Evolutionary conservation across 805 yeast species (phyloP).

Genomic region (Pichia californica): DNA sequence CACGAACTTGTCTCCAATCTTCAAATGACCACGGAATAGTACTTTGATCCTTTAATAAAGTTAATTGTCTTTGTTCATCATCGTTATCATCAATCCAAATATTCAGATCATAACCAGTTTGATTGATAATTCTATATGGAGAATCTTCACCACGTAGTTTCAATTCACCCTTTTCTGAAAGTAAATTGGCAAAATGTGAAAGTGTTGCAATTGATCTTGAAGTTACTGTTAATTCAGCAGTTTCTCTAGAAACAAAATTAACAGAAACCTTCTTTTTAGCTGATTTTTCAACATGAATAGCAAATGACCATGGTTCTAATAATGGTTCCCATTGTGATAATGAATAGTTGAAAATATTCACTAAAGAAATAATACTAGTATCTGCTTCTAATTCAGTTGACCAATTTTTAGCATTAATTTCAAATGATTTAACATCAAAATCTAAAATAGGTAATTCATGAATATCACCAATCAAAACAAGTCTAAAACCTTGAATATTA

Average conservation of each 20-base stretch:
- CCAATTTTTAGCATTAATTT: conserved; percentile 71
- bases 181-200: conserved; percentile 57
- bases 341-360: conserved; percentile 81
- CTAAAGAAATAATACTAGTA: conserved; percentile 53
- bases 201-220: conserved; percentile 73
- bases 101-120: conserved; percentile 76
- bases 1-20: conserved; percentile 86
- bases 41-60: conserved; percentile 41
- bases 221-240: conserved; percentile 76
- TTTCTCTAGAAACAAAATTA: conserved; percentile 67
- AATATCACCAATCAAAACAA: conserved; percentile 83
- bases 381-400: conserved; percentile 73
- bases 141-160: conserved; percentile 71
- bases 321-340: conserved; percentile 94
- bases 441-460: conserved; percentile 88
- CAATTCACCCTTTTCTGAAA: conserved; percentile 47
- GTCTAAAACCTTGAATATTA: conserved; percentile 65
- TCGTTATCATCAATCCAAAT: conserved; percentile 65
- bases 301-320: conserved; percentile 80
- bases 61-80: conserved; percentile 26
- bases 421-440: conserved; percentile 64
- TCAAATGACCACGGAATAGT: conserved; percentile 83
- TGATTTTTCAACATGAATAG: conserved; percentile 56
- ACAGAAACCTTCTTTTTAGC: conserved; percentile 43
- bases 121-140: conserved; percentile 75